Percentiles rank a stretch among this genome's conserved stretches.
phyloP scores from a whole-genome alignment of 345 rosid species.

The Linum lewisii region DNA sequence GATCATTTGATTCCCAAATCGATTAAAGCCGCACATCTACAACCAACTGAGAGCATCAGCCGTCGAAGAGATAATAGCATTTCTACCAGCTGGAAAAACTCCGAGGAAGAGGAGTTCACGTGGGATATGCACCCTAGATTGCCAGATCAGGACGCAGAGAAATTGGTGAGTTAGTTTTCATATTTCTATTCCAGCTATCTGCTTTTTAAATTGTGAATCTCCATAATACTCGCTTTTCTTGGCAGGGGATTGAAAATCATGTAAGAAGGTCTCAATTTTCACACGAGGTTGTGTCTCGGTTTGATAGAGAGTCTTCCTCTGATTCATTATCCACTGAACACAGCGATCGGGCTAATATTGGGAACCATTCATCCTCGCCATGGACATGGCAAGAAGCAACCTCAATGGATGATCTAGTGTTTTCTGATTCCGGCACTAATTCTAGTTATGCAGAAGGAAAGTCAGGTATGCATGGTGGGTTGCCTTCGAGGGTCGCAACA shows the following conservation, averaged over 20 bases:
- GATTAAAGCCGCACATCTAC: constrained; percentile 28
- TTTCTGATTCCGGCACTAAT: constrained; percentile 20
- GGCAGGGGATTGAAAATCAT: constrained; percentile 53
- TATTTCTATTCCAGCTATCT: background rate
- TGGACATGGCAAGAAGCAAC: constrained; percentile 31
- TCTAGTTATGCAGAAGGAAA: constrained; percentile 37
- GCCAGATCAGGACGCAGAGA: constrained; percentile 62
- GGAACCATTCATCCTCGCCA: constrained; percentile 30
- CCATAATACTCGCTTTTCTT: constrained; percentile 2
- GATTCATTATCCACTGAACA: constrained; percentile 44
- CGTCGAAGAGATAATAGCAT: constrained; percentile 34
- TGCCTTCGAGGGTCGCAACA: constrained; percentile 33
- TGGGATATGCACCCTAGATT: constrained; percentile 87
- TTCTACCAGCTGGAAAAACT: constrained; percentile 79
- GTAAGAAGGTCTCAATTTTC: constrained; percentile 31
- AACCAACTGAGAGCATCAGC: constrained; percentile 24
- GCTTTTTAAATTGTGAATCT: background rate
- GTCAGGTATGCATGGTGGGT: constrained; percentile 32
- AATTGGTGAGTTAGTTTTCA: constrained; percentile 39
- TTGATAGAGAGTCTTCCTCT: constrained; percentile 33
- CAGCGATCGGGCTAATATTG: constrained; percentile 34
- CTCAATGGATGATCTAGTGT: constrained; percentile 23
- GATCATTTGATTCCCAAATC: constrained; percentile 39
- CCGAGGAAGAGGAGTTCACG: constrained; percentile 94
- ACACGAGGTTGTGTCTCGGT: constrained; percentile 33